Conservation (phyloP, 164 flowering plant genomes). For the Cinnamomum chago region DNA sequence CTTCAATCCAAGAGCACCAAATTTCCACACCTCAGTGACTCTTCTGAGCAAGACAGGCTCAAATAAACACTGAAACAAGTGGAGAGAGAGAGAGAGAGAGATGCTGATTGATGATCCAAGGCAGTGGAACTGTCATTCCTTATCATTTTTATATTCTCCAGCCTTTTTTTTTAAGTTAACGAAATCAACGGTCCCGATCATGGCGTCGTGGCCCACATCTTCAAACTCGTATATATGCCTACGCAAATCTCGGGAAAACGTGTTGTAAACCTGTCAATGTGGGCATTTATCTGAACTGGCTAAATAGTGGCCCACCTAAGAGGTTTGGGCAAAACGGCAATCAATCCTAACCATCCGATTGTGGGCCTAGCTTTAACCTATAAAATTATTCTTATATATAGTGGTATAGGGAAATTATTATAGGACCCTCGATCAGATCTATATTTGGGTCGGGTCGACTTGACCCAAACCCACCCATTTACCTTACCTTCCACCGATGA, state of each 20-base stretch:
- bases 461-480: neutral
- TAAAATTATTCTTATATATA: too few relatives aligned
- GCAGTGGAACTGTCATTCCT: neutral
- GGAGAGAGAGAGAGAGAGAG: neutral
- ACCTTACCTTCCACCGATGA: neutral
- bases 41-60: neutral
- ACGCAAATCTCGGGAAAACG: too few relatives aligned
- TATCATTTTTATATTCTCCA: neutral
- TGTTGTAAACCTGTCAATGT: too few relatives aligned
- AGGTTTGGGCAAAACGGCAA: neutral
- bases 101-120: neutral
- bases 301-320: neutral
- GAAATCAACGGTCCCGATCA: neutral
- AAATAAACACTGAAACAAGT: neutral
- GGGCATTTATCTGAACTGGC: neutral
- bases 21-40: neutral
- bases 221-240: neutral
- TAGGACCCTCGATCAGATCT: too few relatives aligned
- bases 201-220: neutral
- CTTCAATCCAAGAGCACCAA: neutral
- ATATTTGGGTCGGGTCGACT: neutral
- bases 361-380: too few relatives aligned
- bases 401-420: too few relatives aligned
- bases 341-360: too few relatives aligned
- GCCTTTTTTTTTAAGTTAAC: too few relatives aligned